phyloP scores from a whole-genome alignment of 192 early-diverging fungal genomes.

The Bifiguratus adelaidae region DNA sequence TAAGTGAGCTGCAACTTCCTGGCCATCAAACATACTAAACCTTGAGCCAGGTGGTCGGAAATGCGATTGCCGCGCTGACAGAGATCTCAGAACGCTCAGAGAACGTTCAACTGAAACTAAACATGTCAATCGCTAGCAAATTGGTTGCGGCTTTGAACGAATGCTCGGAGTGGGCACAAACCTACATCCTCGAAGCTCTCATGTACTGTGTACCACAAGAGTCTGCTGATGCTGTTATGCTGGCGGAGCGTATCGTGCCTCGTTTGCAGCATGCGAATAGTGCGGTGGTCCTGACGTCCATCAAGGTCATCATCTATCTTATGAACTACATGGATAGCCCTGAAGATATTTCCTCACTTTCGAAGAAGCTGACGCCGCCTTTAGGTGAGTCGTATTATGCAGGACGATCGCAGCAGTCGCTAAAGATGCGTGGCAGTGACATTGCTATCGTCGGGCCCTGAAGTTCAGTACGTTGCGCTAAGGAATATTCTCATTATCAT shows the following conservation, averaged over 20 bases:
- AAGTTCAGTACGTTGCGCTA: conserved; percentile 96
- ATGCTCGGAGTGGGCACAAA: conserved; percentile 97
- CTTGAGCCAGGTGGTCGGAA: conserved; percentile 93
- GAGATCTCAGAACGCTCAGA: conserved; percentile 91
- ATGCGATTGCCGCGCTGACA: conserved; percentile 85
- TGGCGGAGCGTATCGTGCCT: conserved; percentile 83
- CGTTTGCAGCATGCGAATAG: conserved; percentile 94
- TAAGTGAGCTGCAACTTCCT: conserved; percentile 15
- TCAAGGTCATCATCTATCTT: conserved; percentile 88
- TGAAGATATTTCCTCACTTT: conserved; percentile 59
- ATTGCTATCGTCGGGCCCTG: conserved; percentile 74
- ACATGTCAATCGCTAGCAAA: conserved; percentile 82
- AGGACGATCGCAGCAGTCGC: not conserved
- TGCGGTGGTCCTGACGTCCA: conserved; percentile 72
- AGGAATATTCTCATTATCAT: conserved; percentile 94
- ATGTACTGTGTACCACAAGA: conserved; percentile 88
- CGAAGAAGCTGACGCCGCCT: conserved; percentile 83
- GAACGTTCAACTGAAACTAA: conserved; percentile 74
- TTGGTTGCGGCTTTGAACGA: conserved; percentile 89
- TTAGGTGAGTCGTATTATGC: conserved; percentile 40
- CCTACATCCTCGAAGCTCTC: conserved; percentile 86
- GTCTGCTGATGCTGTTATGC: conserved; percentile 75
- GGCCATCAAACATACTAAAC: too few species aligned
- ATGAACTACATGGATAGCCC: conserved; percentile 88
- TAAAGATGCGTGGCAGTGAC: conserved; percentile 49